These are phyloP conservation scores for Cynara cardunculus DNA, from an alignment of 129 eudicot species.

Conservation along the genomic window DNA sequence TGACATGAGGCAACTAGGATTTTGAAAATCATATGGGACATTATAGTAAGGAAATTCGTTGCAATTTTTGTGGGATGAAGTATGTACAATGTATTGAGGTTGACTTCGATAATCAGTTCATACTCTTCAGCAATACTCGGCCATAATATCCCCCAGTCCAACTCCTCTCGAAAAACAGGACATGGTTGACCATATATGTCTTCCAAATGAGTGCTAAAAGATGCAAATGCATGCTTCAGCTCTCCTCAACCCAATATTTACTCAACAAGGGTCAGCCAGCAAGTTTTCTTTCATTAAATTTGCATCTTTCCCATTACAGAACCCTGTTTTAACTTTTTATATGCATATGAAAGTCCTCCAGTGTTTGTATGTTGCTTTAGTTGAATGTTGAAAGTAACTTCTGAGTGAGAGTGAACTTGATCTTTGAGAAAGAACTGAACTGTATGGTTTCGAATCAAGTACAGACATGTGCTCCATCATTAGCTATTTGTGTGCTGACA, in stretches of 20 bases:
- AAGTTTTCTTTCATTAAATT: not conserved
- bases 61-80: not conserved
- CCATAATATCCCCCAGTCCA: not conserved
- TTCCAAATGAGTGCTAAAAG: not conserved
- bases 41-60: not conserved
- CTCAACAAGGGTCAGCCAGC: not conserved
- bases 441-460: not conserved
- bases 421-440: not conserved
- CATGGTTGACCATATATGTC: not conserved
- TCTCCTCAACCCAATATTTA: not conserved
- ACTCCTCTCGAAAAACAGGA: not conserved
- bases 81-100: not conserved
- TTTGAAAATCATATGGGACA: not conserved
- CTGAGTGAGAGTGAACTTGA: not conserved
- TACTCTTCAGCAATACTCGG: not conserved
- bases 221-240: not conserved
- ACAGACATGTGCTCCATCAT: not conserved
- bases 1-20: conserved; percentile 1
- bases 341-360: not conserved
- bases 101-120: not conserved
- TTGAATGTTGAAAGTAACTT: not conserved
- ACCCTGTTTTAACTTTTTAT: not conserved
- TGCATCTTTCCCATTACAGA: not conserved
- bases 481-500: conserved; percentile 17
- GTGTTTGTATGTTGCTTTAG: not conserved